Evolutionary conservation across 306 rosid species (phyloP).

Genomic region (Potentilla sterilis): DNA sequence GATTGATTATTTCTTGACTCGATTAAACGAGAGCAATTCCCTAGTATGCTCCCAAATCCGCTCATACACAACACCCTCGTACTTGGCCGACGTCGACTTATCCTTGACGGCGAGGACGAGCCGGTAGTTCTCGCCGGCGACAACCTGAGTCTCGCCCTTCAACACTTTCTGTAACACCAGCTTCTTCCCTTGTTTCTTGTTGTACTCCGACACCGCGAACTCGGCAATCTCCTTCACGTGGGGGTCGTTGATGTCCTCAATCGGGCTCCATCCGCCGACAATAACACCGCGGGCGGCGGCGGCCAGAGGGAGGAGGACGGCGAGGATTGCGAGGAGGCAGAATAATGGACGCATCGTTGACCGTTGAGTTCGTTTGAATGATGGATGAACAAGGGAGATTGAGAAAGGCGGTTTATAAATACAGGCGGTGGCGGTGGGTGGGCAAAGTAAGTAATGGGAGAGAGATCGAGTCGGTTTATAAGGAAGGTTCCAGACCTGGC

Average conservation of each 20-base stretch:
- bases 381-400: background rate
- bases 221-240: slow-evolving; percentile 50
- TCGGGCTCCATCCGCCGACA: slow-evolving; percentile 24
- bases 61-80: slow-evolving; percentile 41
- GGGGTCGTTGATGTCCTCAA: slow-evolving; percentile 34
- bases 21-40: slow-evolving; percentile 45
- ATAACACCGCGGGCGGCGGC: background rate
- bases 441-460: background rate
- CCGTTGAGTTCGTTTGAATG: background rate
- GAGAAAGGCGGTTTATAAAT: background rate
- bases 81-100: slow-evolving; percentile 10
- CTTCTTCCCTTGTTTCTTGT: slow-evolving; percentile 23
- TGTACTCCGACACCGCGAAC: slow-evolving; percentile 49
- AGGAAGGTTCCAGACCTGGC: background rate
- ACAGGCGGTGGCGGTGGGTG: background rate
- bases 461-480: background rate
- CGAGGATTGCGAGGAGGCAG: slow-evolving; percentile 8
- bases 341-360: slow-evolving; percentile 26
- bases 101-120: slow-evolving; percentile 36
- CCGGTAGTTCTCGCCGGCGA: slow-evolving; percentile 43
- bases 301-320: slow-evolving; percentile 20
- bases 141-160: slow-evolving; percentile 49
- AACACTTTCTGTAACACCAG: slow-evolving; percentile 30
- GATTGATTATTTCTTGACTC: background rate
- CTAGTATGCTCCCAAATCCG: slow-evolving; percentile 24